Conservation (phyloP, 208 protist species). For the Crithidia brevicula region DNA sequence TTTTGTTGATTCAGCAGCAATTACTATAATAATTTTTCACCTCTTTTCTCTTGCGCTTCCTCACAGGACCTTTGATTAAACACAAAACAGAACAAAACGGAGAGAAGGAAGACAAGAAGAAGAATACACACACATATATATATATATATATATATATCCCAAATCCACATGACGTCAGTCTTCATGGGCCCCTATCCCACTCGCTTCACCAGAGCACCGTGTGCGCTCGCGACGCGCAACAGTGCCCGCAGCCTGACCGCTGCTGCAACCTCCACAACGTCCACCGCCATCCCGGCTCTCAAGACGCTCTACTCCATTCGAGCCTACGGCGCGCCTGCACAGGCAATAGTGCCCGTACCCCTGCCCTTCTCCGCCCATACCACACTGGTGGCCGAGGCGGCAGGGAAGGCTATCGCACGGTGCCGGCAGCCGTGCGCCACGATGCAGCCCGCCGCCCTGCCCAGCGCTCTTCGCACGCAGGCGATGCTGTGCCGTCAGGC, state of each 20-base stretch:
- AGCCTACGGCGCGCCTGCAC: background rate
- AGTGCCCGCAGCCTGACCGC: background rate
- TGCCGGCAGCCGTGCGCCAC: too few relatives aligned
- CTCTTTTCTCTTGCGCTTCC: background rate
- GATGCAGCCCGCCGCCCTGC: conserved; percentile 13
- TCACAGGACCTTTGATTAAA: too few relatives aligned
- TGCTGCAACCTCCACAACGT: background rate
- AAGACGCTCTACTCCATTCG: conserved; percentile 5
- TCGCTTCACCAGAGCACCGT: conserved; percentile 3
- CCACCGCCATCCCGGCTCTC: background rate
- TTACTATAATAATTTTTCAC: background rate
- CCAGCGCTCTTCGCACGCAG: conserved; percentile 14
- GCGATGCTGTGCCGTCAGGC: conserved; percentile 13
- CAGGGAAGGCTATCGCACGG: too few relatives aligned
- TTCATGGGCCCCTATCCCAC: conserved; percentile 11
- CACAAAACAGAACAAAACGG: conserved; percentile 2
- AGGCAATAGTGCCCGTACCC: background rate
- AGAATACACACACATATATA: background rate
- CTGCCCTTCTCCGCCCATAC: background rate
- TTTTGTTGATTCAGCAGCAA: too few relatives aligned
- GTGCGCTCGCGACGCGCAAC: background rate
- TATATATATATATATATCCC: background rate
- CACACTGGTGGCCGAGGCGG: background rate
- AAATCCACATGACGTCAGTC: conserved; percentile 7
- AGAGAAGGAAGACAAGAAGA: background rate